Evolutionary conservation across 139 green algal genomes (phyloP).

Genomic region (Tetradesmus obliquus): DNA sequence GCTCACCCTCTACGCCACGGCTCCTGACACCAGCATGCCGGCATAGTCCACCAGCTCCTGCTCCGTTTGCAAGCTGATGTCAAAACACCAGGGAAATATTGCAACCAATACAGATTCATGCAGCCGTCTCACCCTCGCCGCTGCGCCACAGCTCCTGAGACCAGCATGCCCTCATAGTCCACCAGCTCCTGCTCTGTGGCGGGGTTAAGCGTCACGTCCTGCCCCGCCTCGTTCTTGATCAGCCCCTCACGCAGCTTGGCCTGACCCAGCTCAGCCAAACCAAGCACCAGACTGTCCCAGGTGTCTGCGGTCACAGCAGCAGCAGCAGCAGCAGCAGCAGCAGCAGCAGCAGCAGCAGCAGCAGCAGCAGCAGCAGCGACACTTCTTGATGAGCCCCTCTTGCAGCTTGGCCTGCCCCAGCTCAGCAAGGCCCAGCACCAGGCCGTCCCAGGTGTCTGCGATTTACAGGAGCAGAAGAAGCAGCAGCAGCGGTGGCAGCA

Average conservation of each 20-base stretch:
- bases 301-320: not conserved
- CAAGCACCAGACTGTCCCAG: slow-evolving; percentile 1
- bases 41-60: slow-evolving; percentile 84
- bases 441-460: slow-evolving; percentile 1
- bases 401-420: slow-evolving; percentile 50
- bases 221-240: slow-evolving; percentile 55
- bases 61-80: not conserved
- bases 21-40: slow-evolving; percentile 88
- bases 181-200: slow-evolving; percentile 71
- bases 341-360: too few relatives aligned
- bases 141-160: slow-evolving; percentile 78
- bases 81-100: too few relatives aligned
- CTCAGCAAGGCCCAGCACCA: slow-evolving; percentile 26
- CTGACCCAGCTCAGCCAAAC: slow-evolving; percentile 44
- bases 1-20: slow-evolving; percentile 59
- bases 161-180: slow-evolving; percentile 90
- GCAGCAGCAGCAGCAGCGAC: too few relatives aligned
- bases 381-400: slow-evolving; percentile 52
- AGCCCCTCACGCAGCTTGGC: slow-evolving; percentile 58
- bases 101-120: too few relatives aligned
- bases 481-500: too few relatives aligned
- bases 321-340: not conserved
- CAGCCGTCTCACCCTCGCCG: slow-evolving; percentile 51
- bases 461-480: not conserved
- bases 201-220: slow-evolving; percentile 26